phyloP scores from a whole-genome alignment of 1,139 yeast species.

The Geotrichum fermentans region DNA sequence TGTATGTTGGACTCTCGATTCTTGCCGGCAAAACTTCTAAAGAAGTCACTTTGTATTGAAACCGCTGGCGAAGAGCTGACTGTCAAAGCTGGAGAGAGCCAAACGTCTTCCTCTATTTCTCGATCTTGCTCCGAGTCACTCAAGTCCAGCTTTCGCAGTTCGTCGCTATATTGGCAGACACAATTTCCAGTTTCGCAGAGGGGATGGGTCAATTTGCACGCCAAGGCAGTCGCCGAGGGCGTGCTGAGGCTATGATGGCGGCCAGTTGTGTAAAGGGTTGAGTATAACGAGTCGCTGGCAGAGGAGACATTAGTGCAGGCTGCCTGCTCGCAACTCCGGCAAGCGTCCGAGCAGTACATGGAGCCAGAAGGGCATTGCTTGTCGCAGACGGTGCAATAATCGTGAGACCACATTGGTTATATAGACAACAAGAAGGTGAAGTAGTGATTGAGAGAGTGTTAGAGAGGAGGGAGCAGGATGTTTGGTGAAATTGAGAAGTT shows the following conservation, averaged over 20 bases:
- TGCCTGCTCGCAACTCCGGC: constrained; percentile 29
- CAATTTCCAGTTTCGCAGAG: constrained; percentile 1
- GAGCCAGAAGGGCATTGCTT: constrained; percentile 31
- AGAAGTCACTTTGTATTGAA: background rate
- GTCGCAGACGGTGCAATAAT: constrained; percentile 44
- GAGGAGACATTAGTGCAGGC: constrained; percentile 17
- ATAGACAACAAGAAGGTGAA: too few species aligned
- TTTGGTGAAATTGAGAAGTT: background rate
- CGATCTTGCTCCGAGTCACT: too few species aligned
- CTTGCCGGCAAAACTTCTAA: background rate
- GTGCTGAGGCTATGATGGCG: constrained; percentile 20
- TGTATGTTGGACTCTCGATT: background rate
- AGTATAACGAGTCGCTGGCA: constrained; percentile 20
- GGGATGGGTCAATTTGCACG: constrained; percentile 1
- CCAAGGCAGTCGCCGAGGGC: constrained; percentile 15
- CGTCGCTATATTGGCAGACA: background rate
- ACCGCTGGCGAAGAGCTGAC: background rate
- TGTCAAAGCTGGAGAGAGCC: constrained; percentile 1
- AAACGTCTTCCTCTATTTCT: background rate
- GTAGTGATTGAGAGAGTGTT: background rate
- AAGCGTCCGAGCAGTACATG: constrained; percentile 38
- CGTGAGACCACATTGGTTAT: constrained; percentile 39
- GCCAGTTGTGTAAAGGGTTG: constrained; percentile 20
- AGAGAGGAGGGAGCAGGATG: background rate
- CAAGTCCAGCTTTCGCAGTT: background rate